These are phyloP conservation scores for Butyriboletus loyo DNA, from an alignment of 768 basidiomycete genomes.

Conservation along the genomic window DNA sequence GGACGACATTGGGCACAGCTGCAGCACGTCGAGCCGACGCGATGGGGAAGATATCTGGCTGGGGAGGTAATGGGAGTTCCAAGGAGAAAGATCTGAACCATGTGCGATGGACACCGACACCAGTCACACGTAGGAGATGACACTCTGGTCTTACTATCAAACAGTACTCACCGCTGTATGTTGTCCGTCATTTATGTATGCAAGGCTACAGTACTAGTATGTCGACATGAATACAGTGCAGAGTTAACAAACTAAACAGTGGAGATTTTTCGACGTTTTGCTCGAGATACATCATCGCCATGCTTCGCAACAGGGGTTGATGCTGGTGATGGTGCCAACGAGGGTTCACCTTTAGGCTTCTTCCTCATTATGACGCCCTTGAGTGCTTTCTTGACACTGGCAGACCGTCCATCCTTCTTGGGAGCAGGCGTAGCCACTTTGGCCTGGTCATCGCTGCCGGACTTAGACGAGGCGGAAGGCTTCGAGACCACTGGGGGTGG, in stretches of 20 bases:
- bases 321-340: constrained; percentile 18
- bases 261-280: constrained; percentile 60
- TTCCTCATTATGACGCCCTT: constrained; percentile 84
- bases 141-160: constrained; percentile 1
- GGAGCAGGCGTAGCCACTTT: constrained; percentile 29
- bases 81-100: constrained; percentile 63
- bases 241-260: constrained; percentile 23
- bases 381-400: constrained; percentile 60
- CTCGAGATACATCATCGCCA: constrained; percentile 32
- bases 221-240: constrained; percentile 12
- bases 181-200: constrained; percentile 5
- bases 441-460: constrained; percentile 25
- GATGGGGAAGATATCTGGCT: constrained; percentile 55
- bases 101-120: constrained; percentile 81
- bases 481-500: constrained; percentile 31
- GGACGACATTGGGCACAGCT: constrained; percentile 64
- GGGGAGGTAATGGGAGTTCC: constrained; percentile 45
- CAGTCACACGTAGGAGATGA: constrained; percentile 37
- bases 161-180: constrained; percentile 4
- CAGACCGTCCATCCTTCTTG: constrained; percentile 51
- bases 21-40: constrained; percentile 64
- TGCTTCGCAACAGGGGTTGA: constrained; percentile 20
- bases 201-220: constrained; percentile 7
- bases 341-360: constrained; percentile 45
- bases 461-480: constrained; percentile 31